Base-by-base conservation (phyloP, 805 yeast genomes). In the Lachancea quebecensis region DNA sequence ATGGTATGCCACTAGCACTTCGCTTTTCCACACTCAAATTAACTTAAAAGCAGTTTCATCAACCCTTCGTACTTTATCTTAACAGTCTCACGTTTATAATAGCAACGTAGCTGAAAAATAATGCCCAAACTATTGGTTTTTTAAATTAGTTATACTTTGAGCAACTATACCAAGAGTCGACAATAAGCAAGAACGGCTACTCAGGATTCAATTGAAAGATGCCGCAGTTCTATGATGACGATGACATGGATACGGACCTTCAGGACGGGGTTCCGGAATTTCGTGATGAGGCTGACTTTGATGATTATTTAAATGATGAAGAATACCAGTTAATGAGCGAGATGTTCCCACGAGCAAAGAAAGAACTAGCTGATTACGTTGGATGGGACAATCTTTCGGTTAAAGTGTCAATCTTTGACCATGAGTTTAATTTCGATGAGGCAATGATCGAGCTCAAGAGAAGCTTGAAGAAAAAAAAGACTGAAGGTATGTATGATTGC, bases 361-460 rank as follows among this genome's bases (percentile, higher is more conserved):
- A 62, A 33, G 56, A 56, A 42, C 54, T 75, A 44, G 63, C 54
- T 28, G 62, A 66, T 15, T 77, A 74, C 52, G 67, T 71, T 44
- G 70, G 74, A 31, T 65, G 67, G 52, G 57, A 54, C 16, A 71
- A 77, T 33, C 45, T 65, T 11, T 70, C 70, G 36, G 59, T 79
- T 44, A 79, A 79, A 56, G 73, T 75, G 54, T 70, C 76, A 1
- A 66, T 80, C 6, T 78, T 76, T 64, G 72, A 66, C 53, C 73
- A 73, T 48, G 73, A 75, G 54, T 79, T 72, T 53, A 73, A 72
- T 31, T 46, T 72, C 3, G 72, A 69, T 5, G 71, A 71, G 10
- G 63, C 82, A 2, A 38, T 77, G 11, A 64, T 54, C 18, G 79
- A 78, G 44, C 46, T 62, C 44, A 60, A 51, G 41, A 56, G 48